Percentiles rank a stretch among this genome's conserved stretches.
phyloP scores from a whole-genome alignment of 1,139 yeast genomes.

The Ogataea hybrid region DNA sequence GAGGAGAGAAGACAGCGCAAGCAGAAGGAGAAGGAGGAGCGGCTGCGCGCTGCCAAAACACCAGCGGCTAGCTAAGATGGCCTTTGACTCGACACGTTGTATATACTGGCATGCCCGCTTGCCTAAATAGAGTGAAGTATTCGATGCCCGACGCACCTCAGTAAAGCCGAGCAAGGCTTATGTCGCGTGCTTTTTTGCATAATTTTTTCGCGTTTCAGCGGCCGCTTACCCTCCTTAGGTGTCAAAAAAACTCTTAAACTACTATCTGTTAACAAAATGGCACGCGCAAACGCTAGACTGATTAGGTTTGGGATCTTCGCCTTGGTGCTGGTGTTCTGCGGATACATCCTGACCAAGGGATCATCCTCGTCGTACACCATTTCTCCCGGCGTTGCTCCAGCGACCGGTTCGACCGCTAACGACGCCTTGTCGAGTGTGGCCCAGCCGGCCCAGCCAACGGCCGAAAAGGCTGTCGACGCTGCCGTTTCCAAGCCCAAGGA shows the following conservation, averaged over 20 bases:
- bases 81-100: not conserved
- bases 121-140: not conserved
- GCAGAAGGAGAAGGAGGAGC: constrained; percentile 3
- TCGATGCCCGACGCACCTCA: not conserved
- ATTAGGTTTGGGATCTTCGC: constrained; percentile 63
- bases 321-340: constrained; percentile 52
- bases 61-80: not conserved
- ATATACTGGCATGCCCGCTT: not conserved
- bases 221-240: constrained; percentile 4
- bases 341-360: constrained; percentile 60
- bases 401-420: constrained; percentile 10
- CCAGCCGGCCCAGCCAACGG: not conserved
- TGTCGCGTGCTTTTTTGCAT: not conserved
- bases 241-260: constrained; percentile 1
- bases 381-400: constrained; percentile 9
- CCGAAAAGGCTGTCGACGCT: not conserved
- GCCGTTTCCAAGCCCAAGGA: not conserved
- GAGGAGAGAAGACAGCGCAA: constrained; percentile 26
- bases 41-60: not conserved
- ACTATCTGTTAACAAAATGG: constrained; percentile 30
- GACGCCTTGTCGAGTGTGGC: constrained; percentile 2
- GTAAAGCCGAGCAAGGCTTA: not conserved
- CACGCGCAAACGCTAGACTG: constrained; percentile 62
- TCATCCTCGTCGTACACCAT: constrained; percentile 40
- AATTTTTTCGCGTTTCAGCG: not conserved